Evolutionary conservation across 106 monocot species (phyloP), one percentile per base, ranked within the genome.

Genomic region (Phalaenopsis equestris): DNA sequence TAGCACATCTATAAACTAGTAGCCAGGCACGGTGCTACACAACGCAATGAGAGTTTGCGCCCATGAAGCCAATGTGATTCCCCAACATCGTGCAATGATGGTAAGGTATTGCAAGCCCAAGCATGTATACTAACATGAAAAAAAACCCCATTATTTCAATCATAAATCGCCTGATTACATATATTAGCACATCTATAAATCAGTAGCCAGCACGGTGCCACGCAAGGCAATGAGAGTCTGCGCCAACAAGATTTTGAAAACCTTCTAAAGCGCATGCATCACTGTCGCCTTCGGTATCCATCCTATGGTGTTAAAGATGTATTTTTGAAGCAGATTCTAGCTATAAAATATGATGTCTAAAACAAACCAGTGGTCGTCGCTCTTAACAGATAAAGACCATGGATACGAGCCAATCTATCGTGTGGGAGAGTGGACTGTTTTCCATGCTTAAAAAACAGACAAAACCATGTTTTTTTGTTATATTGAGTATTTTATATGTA

Each of bases 251-350:
- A 84, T 80, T 6, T 38, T 8, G 76, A 15, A 84, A 21, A 84
- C 84, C 58, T 84, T 80, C 47, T 84, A 75, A 42, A 80, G n/a
- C 0, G 84, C 84, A 11, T 52, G 80, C 84, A 84, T 80, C 15
- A 46, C 75, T 7, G 64, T 49, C 10, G 67, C 75, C 58, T 84
- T 80, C 5, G 84, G 80, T 36, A 84, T 74, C 21, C 43, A 43
- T 36, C 80, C 80, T 14, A 74, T 74, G 15, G 80, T 45, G 68
- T 52, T 49, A 48, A 70, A 81, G 55, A 81, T 73, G 80, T 81
- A 73, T 41, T 81, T 81, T 41, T 81, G 73, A 55, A 67, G 48
- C 17, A 81, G 76, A 58, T 82, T 82, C 65, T 82, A 77, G 41
- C 75, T 76, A 45, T 82, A 82, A 47, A 82, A 82, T 15, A 77